These are phyloP conservation scores for Trichoderma oligosporum DNA, from an alignment of 2,329 filamentous ascomycete species.

Conservation along the genomic window DNA sequence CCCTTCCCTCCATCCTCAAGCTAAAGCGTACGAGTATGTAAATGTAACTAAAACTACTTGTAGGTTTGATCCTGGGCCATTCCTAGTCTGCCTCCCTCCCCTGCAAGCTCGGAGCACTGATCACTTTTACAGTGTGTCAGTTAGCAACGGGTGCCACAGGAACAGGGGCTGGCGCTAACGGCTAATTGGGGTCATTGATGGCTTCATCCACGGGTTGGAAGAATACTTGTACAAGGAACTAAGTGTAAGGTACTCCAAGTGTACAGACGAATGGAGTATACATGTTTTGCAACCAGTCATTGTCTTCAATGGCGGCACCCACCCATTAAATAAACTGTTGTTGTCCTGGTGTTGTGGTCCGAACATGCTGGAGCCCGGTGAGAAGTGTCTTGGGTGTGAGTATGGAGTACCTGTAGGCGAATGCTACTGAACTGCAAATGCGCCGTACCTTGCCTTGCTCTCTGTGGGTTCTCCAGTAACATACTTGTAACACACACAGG, in stretches of 20 bases:
- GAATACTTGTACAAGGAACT: background rate
- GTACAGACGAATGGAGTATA: background rate
- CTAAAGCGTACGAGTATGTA: no score
- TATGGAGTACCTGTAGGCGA: background rate
- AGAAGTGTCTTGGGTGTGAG: background rate
- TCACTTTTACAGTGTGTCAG: conserved; percentile 1
- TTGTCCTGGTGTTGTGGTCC: no score
- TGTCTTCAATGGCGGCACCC: no score
- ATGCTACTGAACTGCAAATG: conserved; percentile 6
- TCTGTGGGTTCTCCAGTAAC: background rate
- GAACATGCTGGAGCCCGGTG: no score
- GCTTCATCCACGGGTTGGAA: background rate
- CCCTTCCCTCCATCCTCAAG: no score
- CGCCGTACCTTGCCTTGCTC: background rate
- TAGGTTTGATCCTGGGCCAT: no score
- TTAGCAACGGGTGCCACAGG: conserved; percentile 2
- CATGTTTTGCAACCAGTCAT: no score
- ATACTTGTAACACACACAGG: background rate
- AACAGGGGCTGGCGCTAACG: conserved; percentile 17
- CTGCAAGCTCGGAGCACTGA: conserved; percentile 15
- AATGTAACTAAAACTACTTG: no score
- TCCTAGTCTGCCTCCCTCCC: conserved; percentile 2
- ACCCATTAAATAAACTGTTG: no score
- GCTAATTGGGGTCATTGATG: conserved; percentile 12
- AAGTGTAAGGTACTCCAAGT: background rate